These are phyloP conservation scores for Oryza australiensis DNA, from an alignment of 176 grass and related monocot species.

Conservation along the genomic window DNA sequence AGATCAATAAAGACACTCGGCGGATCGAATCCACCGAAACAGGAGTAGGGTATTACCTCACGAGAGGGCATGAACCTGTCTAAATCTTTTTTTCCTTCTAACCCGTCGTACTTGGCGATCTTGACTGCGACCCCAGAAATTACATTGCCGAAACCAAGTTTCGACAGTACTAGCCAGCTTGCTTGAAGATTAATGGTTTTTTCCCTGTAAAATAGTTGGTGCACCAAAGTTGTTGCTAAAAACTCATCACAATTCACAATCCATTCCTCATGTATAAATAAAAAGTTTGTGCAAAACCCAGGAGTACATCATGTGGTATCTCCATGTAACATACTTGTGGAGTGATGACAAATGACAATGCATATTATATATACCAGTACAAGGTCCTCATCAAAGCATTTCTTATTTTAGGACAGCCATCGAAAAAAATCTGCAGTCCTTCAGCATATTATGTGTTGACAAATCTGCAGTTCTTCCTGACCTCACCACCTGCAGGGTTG, in stretches of 20 bases:
- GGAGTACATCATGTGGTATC: constrained; percentile 19
- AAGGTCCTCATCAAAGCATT: constrained; percentile 34
- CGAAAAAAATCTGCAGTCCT: constrained; percentile 77
- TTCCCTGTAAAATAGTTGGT: background rate
- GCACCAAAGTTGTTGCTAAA: background rate
- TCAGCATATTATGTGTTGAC: constrained; percentile 68
- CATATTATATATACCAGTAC: constrained; percentile 17
- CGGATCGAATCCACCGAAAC: too few relatives aligned
- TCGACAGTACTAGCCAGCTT: too few relatives aligned
- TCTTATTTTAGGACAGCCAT: constrained; percentile 32
- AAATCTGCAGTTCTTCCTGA: constrained; percentile 94
- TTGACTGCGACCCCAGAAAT: too few relatives aligned
- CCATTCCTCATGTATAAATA: constrained; percentile 3
- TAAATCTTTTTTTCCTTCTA: too few relatives aligned
- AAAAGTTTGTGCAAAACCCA: background rate
- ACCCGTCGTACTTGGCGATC: too few relatives aligned
- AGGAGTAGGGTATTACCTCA: too few relatives aligned
- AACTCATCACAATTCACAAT: constrained; percentile 3
- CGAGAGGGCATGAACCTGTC: too few relatives aligned
- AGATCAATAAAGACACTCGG: too few relatives aligned
- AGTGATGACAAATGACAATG: background rate
- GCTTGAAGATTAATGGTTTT: too few relatives aligned
- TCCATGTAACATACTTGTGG: constrained; percentile 4
- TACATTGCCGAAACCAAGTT: too few relatives aligned
- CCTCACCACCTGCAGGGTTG: constrained; percentile 79